These are phyloP conservation scores for Blastobotrys muscicola DNA, from an alignment of 805 yeast genomes.

Conservation along the genomic window DNA sequence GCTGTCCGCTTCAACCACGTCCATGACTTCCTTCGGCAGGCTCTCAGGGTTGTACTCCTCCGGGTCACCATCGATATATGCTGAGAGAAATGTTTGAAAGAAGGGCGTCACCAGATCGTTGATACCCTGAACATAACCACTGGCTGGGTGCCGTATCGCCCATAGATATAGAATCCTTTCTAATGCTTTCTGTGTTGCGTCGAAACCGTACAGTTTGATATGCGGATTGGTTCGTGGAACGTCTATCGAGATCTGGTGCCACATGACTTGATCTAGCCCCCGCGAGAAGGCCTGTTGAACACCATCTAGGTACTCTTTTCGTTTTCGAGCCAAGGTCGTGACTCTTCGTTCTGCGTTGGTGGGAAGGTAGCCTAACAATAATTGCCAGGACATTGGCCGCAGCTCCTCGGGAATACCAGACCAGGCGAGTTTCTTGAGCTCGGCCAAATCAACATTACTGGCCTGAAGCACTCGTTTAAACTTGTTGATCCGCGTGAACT, in stretches of 20 bases:
- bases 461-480: constrained; percentile 54
- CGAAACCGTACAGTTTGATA: constrained; percentile 58
- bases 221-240: constrained; percentile 91
- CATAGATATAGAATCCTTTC: constrained; percentile 79
- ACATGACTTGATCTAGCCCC: constrained; percentile 64
- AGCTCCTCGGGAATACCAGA: constrained; percentile 81
- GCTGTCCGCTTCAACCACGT: constrained; percentile 84
- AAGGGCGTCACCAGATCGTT: constrained; percentile 92
- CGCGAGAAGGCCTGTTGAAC: constrained; percentile 52
- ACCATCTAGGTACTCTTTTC: constrained; percentile 79
- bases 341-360: constrained; percentile 70
- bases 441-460: constrained; percentile 51
- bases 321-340: constrained; percentile 60
- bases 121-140: constrained; percentile 97
- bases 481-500: constrained; percentile 51
- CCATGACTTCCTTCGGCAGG: constrained; percentile 50
- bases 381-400: constrained; percentile 82
- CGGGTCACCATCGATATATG: constrained; percentile 46
- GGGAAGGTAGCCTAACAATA: constrained; percentile 82
- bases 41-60: constrained; percentile 53
- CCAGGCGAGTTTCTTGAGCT: constrained; percentile 78
- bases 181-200: constrained; percentile 65
- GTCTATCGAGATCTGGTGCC: constrained; percentile 95
- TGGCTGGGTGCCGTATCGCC: constrained; percentile 96
- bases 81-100: constrained; percentile 71